These are phyloP conservation scores for Solanum bulbocastanum DNA, from an alignment of 257 asterid genomes.

Conservation along the genomic window DNA sequence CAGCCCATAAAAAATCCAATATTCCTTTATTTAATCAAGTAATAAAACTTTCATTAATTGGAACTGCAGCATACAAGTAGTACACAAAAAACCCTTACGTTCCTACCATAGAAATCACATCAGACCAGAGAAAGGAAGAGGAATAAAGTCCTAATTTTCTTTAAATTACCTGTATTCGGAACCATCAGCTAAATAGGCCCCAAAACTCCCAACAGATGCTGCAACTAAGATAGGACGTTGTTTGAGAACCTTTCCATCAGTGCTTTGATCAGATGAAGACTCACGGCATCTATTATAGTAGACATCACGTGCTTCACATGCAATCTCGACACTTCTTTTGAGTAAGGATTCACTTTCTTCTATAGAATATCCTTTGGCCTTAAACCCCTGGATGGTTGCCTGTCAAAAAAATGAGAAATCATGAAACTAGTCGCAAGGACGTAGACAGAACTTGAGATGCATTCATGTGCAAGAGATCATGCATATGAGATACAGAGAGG, in stretches of 20 bases:
- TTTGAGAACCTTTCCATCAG: slow-evolving; percentile 48
- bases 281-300: slow-evolving; percentile 46
- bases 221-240: slow-evolving; percentile 68
- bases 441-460: neutral
- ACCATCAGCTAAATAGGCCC: slow-evolving; percentile 90
- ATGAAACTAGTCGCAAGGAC: neutral
- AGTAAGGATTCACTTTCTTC: slow-evolving; percentile 74
- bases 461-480: neutral
- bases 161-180: slow-evolving; percentile 74
- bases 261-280: slow-evolving; percentile 20
- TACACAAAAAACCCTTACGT: neutral
- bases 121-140: neutral
- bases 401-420: slow-evolving; percentile 16
- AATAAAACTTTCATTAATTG: neutral
- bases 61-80: neutral
- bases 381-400: slow-evolving; percentile 93
- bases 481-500: neutral
- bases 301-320: slow-evolving; percentile 62
- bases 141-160: neutral
- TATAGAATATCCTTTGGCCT: slow-evolving; percentile 62
- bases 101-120: neutral
- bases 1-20: neutral
- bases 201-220: slow-evolving; percentile 92
- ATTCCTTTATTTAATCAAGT: neutral
- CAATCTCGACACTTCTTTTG: slow-evolving; percentile 69